phyloP scores from a whole-genome alignment of 805 yeast genomes.

The Candida ovalis region DNA sequence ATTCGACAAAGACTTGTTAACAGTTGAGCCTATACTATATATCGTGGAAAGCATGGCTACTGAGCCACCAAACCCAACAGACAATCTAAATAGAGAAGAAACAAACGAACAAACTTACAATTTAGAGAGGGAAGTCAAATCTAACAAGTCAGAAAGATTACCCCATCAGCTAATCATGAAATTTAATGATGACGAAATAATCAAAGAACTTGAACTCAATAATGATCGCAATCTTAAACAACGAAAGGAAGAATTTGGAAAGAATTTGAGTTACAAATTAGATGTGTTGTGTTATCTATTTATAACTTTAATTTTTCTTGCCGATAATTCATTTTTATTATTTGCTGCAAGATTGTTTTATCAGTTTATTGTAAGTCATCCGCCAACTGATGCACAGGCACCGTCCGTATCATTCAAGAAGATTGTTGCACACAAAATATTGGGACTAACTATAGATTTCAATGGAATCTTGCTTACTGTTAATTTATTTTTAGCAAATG shows the following conservation, averaged over 20 bases:
- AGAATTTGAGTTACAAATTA: constrained; percentile 33
- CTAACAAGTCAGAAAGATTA: background rate
- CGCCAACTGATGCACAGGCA: constrained; percentile 30
- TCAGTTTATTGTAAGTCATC: constrained; percentile 37
- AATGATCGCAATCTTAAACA: constrained; percentile 39
- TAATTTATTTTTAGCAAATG: constrained; percentile 35
- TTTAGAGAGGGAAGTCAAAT: background rate
- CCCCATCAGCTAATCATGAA: constrained; percentile 12
- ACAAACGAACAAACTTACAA: background rate
- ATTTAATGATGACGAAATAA: constrained; percentile 12
- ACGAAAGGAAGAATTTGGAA: constrained; percentile 38
- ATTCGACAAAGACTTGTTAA: background rate
- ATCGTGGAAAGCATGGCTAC: background rate
- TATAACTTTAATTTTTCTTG: constrained; percentile 36
- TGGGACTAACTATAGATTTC: constrained; percentile 22
- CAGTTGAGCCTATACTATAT: background rate
- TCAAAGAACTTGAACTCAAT: constrained; percentile 36
- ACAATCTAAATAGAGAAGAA: background rate
- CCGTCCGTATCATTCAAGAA: constrained; percentile 20
- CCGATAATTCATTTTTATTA: constrained; percentile 37
- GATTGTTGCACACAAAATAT: constrained; percentile 29
- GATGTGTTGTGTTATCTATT: constrained; percentile 35
- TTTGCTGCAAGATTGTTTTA: constrained; percentile 32
- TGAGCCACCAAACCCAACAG: background rate
- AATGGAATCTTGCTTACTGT: constrained; percentile 28